Base-by-base conservation (phyloP, 441 rosid species). In the Geranium incanum region DNA sequence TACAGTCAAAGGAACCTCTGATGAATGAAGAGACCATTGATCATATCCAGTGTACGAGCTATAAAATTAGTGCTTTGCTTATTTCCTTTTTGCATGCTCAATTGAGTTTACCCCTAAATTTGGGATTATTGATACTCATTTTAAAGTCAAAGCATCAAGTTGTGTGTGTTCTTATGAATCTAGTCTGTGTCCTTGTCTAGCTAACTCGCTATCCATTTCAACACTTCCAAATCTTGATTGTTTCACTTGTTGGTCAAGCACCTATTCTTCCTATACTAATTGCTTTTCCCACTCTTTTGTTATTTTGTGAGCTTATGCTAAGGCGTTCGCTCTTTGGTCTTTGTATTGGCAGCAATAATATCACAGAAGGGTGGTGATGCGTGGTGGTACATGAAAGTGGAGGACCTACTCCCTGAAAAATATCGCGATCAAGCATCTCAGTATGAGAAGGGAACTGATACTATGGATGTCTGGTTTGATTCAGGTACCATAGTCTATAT, bases 391-490 rank as follows among this genome's bases (percentile, higher is more conserved):
- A 90, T 92, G 99, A 78, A 82, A 71, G 92, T 87, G 70, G 90
- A 86, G 80, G 95, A 92, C 76, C 81, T 95, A 66, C 95, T 95
- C 72, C 98, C 99, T 72, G 95, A 86, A 36, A 87, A 81, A 62
- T 92, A 90, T 81, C 84, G 78, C 43, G 89, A 83, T 74, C 79
- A 87, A 80, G 91, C 98, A 62, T 87, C 87, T 33, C 88, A 87
- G 69, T 92, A 87, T 81, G 96, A 87, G 76, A 95, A 90, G 77
- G 98, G 99, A 72, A 88, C 90, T 37, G 99, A 95, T 83, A 95
- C 99, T 36, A 95, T 95, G 99, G 99, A 95, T 80, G 99, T 95
- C 76, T 95, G 96, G 98, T 95, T 95, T 82, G 99, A 92, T 87
- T 95, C 99, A 69, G 97, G 99, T 95, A 78, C 45, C 28, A 16